Base-by-base conservation (phyloP, 345 rosid genomes). In the Rhizophora apiculata region DNA sequence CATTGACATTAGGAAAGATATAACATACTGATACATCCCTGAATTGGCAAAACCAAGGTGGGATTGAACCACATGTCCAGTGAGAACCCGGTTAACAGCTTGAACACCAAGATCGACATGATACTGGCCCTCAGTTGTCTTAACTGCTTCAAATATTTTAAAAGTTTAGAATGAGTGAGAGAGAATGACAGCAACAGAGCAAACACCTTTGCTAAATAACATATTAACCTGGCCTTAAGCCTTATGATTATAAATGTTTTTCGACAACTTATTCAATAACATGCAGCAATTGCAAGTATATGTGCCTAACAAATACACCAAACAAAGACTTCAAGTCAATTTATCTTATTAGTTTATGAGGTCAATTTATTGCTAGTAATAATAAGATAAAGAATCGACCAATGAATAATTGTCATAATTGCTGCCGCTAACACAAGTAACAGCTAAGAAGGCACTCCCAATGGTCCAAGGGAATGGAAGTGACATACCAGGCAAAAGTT, bases 1-100 rank as follows among this genome's bases (percentile, higher is more conserved):
- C 22, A 57, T 62, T 67, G 0, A 36, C 4, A 26, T 52, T 13
- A 29, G 31, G 49, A 68, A 15, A 51, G 18, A 37, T 63, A 61
- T 32, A 60, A 65, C 65, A 65, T 76, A 80, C 71, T 68, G 32
- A 68, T 67, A 9, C 29, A 53, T 60, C 55, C 34, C 68, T n/a
- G 71, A 60, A 63, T 52, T 66, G 18, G 53, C 54, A 15, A 66
- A 48, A 62, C 53, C 67, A 74, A 59, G 20, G 62, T 75, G 67
- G 10, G 58, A 21, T 51, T 57, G 46, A 51, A 72, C 32, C 58
- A 32, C 29, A 71, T 63, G 58, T 73, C 63, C 43, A 30, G 71
- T 6, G 22, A 55, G 6, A 1, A 55, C 61, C 69, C 22, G 51
- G 27, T 62, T 65, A 68, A 54, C 15, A 36, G 57, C 76, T 51